These are phyloP conservation scores for Termitomyces heimii DNA, from an alignment of 768 basidiomycete genomes.

Conservation along the genomic window DNA sequence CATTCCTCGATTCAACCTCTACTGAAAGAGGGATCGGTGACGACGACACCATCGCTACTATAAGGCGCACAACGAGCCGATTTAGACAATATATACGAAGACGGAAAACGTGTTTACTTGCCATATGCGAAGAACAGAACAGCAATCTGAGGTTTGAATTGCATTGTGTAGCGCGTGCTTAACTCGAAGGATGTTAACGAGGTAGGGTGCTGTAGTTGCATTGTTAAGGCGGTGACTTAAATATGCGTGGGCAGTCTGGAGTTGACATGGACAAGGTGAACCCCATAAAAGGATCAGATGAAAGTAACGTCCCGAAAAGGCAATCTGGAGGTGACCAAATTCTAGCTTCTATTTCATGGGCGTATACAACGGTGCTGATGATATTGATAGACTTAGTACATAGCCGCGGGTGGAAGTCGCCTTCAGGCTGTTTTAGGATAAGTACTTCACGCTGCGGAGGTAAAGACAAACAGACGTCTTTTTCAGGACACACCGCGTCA, in stretches of 20 bases:
- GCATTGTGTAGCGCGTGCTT: slow-evolving; percentile 17
- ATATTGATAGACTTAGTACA: not conserved
- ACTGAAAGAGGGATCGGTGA: slow-evolving; percentile 22
- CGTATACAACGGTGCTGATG: not conserved
- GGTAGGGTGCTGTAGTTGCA: not conserved
- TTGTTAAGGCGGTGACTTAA: slow-evolving; percentile 5
- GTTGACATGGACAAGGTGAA: slow-evolving; percentile 14
- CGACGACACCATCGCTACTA: slow-evolving; percentile 15
- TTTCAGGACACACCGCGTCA: slow-evolving; percentile 2
- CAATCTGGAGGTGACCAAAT: not conserved
- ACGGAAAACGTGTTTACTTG: slow-evolving; percentile 9
- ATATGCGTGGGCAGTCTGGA: not conserved
- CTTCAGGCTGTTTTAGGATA: not conserved
- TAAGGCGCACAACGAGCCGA: slow-evolving; percentile 8
- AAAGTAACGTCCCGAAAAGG: slow-evolving; percentile 16
- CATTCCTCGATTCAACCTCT: slow-evolving; percentile 15
- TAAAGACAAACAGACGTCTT: slow-evolving; percentile 9
- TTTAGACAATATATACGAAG: not conserved
- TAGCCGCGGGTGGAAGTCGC: not conserved
- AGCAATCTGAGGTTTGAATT: slow-evolving; percentile 18
- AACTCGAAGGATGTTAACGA: not conserved
- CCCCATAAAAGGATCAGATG: slow-evolving; percentile 14
- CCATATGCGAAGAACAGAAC: slow-evolving; percentile 22
- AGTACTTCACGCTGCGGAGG: not conserved
- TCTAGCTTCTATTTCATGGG: not conserved